These are phyloP conservation scores for Trebouxia sp. DNA, from an alignment of 139 green algal genomes.

Conservation along the genomic window DNA sequence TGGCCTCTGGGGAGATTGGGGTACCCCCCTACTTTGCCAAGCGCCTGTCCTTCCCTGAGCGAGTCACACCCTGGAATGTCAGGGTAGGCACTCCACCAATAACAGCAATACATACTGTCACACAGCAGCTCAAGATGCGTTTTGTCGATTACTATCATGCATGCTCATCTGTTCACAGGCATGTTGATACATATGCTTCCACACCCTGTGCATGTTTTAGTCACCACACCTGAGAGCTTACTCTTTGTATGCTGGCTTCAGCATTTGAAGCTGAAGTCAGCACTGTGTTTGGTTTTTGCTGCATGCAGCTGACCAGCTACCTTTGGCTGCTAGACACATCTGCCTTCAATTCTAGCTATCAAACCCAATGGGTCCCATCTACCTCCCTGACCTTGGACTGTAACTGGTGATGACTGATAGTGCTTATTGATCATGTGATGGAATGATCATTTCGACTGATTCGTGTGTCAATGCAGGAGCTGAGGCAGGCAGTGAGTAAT, in stretches of 20 bases:
- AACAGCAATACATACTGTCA: too few relatives aligned
- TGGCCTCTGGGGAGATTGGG: constrained; percentile 90
- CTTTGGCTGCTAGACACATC: too few relatives aligned
- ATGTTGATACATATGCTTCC: background rate
- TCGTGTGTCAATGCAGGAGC: constrained; percentile 47
- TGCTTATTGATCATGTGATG: background rate
- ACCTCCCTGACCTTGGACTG: too few relatives aligned
- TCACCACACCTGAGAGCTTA: too few relatives aligned
- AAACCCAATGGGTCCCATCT: too few relatives aligned
- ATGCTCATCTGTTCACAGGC: background rate
- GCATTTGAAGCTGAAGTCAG: too few relatives aligned
- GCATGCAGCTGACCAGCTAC: background rate
- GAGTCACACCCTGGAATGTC: constrained; percentile 91
- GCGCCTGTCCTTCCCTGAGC: constrained; percentile 91
- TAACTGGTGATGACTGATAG: too few relatives aligned
- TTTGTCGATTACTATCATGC: too few relatives aligned
- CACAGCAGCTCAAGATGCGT: too few relatives aligned
- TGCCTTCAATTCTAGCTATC: too few relatives aligned
- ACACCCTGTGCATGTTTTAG: too few relatives aligned
- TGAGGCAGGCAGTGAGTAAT: constrained; percentile 78
- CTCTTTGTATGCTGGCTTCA: too few relatives aligned
- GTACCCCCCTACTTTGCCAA: constrained; percentile 96
- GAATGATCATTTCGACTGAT: background rate
- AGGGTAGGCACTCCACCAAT: constrained; percentile 4
- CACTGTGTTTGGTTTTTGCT: background rate